A percentile compares a stretch with the other conserved stretches of the same genome.
These are phyloP conservation scores for Melaleuca alternifolia DNA, from an alignment of 345 rosid species.

Conservation along the genomic window DNA sequence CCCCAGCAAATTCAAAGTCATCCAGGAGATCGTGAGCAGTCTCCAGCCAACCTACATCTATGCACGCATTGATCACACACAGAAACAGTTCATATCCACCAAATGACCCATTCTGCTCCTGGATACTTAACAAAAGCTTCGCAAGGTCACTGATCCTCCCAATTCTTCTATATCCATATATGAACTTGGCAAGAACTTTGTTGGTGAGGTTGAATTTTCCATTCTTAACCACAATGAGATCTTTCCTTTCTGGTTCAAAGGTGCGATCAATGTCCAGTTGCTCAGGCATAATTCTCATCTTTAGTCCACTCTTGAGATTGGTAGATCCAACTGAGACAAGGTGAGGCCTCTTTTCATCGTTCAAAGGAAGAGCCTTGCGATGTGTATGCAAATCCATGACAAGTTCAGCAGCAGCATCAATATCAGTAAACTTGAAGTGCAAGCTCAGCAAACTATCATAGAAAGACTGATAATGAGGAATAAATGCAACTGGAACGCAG, in stretches of 20 bases:
- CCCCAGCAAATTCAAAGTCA: slow-evolving; percentile 48
- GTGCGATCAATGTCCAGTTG: slow-evolving; percentile 40
- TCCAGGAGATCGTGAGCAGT: slow-evolving; percentile 88
- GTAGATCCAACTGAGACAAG: slow-evolving; percentile 67
- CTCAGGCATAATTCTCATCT: slow-evolving; percentile 42
- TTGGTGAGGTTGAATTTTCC: slow-evolving; percentile 39
- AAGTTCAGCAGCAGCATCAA: slow-evolving; percentile 58
- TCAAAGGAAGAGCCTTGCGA: slow-evolving; percentile 10
- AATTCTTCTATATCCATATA: slow-evolving; percentile 42
- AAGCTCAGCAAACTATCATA: slow-evolving; percentile 60
- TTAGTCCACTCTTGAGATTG: slow-evolving; percentile 51
- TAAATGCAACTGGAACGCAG: slow-evolving; percentile 23
- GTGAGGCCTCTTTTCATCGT: slow-evolving; percentile 14
- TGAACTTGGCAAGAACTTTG: slow-evolving; percentile 55
- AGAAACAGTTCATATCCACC: slow-evolving; percentile 25
- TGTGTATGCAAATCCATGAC: slow-evolving; percentile 30
- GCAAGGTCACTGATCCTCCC: slow-evolving; percentile 45
- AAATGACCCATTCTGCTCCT: slow-evolving; percentile 3
- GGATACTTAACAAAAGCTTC: slow-evolving; percentile 31
- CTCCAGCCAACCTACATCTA: slow-evolving; percentile 58
- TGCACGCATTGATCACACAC: slow-evolving; percentile 49
- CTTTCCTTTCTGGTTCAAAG: slow-evolving; percentile 21
- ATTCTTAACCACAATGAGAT: slow-evolving; percentile 28
- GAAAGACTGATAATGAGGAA: slow-evolving; percentile 42
- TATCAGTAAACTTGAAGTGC: slow-evolving; percentile 63